A percentile compares a stretch with the other conserved stretches of the same genome.
phyloP scores from a whole-genome alignment of 2,329 filamentous ascomycete genomes.

The Arthrobotrys sinensis region DNA sequence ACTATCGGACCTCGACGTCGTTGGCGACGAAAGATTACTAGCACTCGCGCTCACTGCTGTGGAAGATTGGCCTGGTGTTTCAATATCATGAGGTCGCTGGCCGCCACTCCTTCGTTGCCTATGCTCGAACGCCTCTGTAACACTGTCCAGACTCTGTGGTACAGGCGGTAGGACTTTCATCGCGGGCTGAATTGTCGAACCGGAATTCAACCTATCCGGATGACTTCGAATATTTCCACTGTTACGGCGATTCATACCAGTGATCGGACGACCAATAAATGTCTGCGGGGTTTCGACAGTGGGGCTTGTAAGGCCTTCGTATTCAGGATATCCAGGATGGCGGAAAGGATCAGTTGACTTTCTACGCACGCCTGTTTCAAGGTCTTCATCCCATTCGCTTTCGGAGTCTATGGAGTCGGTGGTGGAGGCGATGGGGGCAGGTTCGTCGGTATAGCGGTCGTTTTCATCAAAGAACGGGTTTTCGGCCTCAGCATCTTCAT shows the following conservation, averaged over 20 bases:
- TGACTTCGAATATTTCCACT: slow-evolving; percentile 51
- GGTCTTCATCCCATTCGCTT: slow-evolving; percentile 67
- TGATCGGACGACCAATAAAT: slow-evolving; percentile 55
- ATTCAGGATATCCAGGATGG: slow-evolving; percentile 44
- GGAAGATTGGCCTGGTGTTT: slow-evolving; percentile 26
- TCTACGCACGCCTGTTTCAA: slow-evolving; percentile 63
- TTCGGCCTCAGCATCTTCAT: slow-evolving; percentile 73
- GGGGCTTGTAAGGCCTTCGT: slow-evolving; percentile 50
- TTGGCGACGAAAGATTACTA: slow-evolving; percentile 47
- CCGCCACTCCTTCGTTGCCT: not conserved
- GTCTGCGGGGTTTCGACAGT: slow-evolving; percentile 10
- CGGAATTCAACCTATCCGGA: slow-evolving; percentile 43
- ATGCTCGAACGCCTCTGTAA: slow-evolving; percentile 37
- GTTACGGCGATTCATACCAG: slow-evolving; percentile 45
- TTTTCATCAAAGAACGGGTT: slow-evolving; percentile 67
- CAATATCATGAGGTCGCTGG: not conserved
- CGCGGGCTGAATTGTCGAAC: not conserved
- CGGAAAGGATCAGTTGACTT: slow-evolving; percentile 54
- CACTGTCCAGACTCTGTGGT: slow-evolving; percentile 41
- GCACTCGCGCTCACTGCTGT: slow-evolving; percentile 52
- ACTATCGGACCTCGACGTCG: slow-evolving; percentile 52
- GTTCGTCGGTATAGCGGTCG: slow-evolving; percentile 67
- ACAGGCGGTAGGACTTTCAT: slow-evolving; percentile 34
- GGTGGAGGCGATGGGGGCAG: slow-evolving; percentile 69
- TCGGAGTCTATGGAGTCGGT: slow-evolving; percentile 70